Base-by-base conservation (phyloP, 345 rosid genomes). In the Melastoma malabathricum region DNA sequence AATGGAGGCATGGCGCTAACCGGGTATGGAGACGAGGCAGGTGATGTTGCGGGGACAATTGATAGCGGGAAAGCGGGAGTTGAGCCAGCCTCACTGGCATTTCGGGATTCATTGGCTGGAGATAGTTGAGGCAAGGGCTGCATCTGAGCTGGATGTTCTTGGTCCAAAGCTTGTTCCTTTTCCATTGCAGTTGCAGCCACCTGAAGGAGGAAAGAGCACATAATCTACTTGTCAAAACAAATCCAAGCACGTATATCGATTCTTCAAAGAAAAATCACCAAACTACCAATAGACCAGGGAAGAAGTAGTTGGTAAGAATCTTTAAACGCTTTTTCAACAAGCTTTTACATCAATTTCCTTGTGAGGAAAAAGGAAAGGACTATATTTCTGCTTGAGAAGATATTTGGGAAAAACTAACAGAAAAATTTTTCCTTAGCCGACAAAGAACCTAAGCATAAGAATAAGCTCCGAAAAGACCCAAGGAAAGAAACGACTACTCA, bases 141-240 rank as follows among this genome's bases (percentile, higher is more conserved):
- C 43, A 61, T 16, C 51, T 45, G 73, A 43, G 76, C 27, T 64
- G 67, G 18, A 56, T 62, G 72, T 38, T 64, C 80, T 55, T 64
- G 81, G 16, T 38, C 52, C 69, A 48, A 31, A 48, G 55, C 54
- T 23, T 51, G 72, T 56, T 77, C 77, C 48, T 72, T 76, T 52
- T 80, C 84, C 73, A 78, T 74, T 5, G 81, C 71, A 64, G 62
- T 59, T 16, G 71, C 68, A 10, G 77, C 47, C 20, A 86, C 86
- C 97, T 89, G 58, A 55, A 46, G 34, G 43, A 56, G 19, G 27
- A 31, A 56, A 46, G 13, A 5, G 22, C 6, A 17, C 14, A 20
- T 39, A 16, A 18, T 55, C 25, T 22, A 22, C 25, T 22, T 4
- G 25, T 22, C 25, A 22, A 22, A 22, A 22, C 25, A 22, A 22